Base-by-base conservation (phyloP, 1,284 basidiomycete species). In the Trametes polyzona region DNA sequence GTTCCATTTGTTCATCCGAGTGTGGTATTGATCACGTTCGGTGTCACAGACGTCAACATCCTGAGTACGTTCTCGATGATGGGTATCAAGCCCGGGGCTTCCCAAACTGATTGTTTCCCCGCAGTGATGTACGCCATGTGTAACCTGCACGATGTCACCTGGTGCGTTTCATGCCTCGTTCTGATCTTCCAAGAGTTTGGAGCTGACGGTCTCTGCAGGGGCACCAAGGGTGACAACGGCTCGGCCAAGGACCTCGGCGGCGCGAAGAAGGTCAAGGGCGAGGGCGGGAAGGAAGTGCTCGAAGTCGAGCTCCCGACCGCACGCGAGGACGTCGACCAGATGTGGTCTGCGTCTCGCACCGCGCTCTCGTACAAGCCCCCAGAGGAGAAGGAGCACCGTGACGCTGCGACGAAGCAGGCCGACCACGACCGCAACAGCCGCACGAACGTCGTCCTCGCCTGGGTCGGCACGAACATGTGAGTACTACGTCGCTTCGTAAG, bases 181-280 rank as follows among this genome's bases (percentile, higher is more conserved):
- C 26, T 26, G 21, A 11, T n/a, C n/a, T n/a, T n/a, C n/a, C n/a
- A 2, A 10, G 10, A 12, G n/a, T 19, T 12, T 11, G 19, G 14
- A 10, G 26, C 50, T 44, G 57, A 55, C 23, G 17, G 37, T n/a
- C 53, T 55, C n/a, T 50, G 14, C 47, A 79, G 84, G 93, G 93
- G 94, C 59, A 95, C 93, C 26, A 95, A 96, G 70, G 93, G 94
- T 57, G 92, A 94, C 76, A 94, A 94, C 67, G 87, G 92, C 47
- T 75, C 91, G 7, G 77, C 85, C 17, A 95, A 95, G 73, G 92
- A 95, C 69, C 82, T 96, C 7, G 94, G 93, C 55, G 85, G 86
- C 8, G 94, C 93, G 1, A 94, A 94, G 80, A 94, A 93, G 71
- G 79, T 93, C 62, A 90, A 93, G 74, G 82, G 81, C 55, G 86